Evolutionary conservation across 495 filamentous ascomycete species (phyloP).

Genomic region (Trichoderma orchidacearum): DNA sequence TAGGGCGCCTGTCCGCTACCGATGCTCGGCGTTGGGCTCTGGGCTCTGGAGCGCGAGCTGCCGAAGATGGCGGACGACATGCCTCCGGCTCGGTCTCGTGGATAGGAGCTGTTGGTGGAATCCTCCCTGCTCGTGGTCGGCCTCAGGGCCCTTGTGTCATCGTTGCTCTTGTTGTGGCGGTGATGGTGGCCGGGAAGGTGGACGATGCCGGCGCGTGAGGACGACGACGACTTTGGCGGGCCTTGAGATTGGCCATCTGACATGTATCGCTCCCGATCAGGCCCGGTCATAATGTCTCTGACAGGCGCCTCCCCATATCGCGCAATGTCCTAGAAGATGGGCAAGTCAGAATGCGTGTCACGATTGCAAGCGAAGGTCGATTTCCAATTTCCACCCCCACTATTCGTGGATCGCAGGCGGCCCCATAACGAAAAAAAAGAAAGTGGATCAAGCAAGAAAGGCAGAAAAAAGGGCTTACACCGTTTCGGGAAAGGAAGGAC

Average conservation of each 20-base stretch:
- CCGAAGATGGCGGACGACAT: constrained; percentile 13
- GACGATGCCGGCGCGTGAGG: constrained; percentile 35
- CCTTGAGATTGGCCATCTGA: constrained; percentile 25
- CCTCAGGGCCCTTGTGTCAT: constrained; percentile 49
- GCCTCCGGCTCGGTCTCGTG: constrained; percentile 27
- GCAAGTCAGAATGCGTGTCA: neutral
- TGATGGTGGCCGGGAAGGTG: constrained; percentile 53
- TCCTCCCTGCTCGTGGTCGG: constrained; percentile 61
- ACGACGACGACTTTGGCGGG: constrained; percentile 35
- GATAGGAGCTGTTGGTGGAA: constrained; percentile 35
- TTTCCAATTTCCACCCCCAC: neutral
- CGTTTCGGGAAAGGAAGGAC: neutral
- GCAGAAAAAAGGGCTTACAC: neutral
- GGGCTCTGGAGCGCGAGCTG: constrained; percentile 39
- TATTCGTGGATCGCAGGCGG: neutral
- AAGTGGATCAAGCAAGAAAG: neutral
- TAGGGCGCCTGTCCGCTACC: constrained; percentile 36
- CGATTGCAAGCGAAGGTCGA: neutral
- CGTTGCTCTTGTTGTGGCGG: constrained; percentile 62
- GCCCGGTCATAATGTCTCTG: constrained; percentile 53
- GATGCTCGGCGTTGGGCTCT: constrained; percentile 63
- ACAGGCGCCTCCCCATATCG: constrained; percentile 76
- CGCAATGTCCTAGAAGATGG: constrained; percentile 49
- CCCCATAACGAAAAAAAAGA: neutral
- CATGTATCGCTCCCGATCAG: constrained; percentile 51